Evolutionary conservation across 495 filamentous ascomycete species (phyloP).

Genomic region (Gamarada debralockiae): DNA sequence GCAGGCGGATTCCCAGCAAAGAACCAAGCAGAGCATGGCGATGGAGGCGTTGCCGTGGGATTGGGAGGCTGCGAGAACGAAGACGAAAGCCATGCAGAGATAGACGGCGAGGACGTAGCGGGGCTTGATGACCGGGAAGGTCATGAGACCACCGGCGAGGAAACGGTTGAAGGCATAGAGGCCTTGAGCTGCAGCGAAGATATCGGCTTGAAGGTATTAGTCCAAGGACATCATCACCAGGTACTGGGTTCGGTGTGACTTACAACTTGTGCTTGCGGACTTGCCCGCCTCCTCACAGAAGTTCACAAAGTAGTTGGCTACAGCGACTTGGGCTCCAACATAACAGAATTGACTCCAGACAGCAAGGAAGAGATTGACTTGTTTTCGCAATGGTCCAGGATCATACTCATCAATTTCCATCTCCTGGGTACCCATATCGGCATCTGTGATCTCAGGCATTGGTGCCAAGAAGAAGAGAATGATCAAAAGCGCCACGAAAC

Average conservation of each 20-base stretch:
- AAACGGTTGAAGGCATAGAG: slow-evolving; percentile 65
- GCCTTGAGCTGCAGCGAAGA: slow-evolving; percentile 58
- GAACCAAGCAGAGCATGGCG: slow-evolving; percentile 56
- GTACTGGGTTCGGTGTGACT: not conserved
- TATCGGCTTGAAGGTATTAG: slow-evolving; percentile 13
- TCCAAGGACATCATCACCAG: not conserved
- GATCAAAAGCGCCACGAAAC: slow-evolving; percentile 63
- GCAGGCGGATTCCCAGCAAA: slow-evolving; percentile 57
- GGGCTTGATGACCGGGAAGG: slow-evolving; percentile 38
- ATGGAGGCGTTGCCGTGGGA: slow-evolving; percentile 47
- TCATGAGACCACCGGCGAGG: slow-evolving; percentile 51
- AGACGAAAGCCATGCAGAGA: slow-evolving; percentile 50
- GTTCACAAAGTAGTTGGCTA: slow-evolving; percentile 54
- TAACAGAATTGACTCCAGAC: slow-evolving; percentile 68
- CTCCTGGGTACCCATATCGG: slow-evolving; percentile 61
- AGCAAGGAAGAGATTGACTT: slow-evolving; percentile 66
- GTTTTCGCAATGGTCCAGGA: slow-evolving; percentile 51
- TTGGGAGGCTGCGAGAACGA: slow-evolving; percentile 51
- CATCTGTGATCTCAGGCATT: slow-evolving; percentile 73
- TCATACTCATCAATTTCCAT: slow-evolving; percentile 29
- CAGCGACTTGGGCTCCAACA: slow-evolving; percentile 63
- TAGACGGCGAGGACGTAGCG: slow-evolving; percentile 48
- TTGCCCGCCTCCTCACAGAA: slow-evolving; percentile 35
- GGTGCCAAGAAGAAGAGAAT: slow-evolving; percentile 59
- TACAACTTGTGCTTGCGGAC: slow-evolving; percentile 21